phyloP scores from a whole-genome alignment of 1,139 yeast genomes.

The Candida buenavistaensis region DNA sequence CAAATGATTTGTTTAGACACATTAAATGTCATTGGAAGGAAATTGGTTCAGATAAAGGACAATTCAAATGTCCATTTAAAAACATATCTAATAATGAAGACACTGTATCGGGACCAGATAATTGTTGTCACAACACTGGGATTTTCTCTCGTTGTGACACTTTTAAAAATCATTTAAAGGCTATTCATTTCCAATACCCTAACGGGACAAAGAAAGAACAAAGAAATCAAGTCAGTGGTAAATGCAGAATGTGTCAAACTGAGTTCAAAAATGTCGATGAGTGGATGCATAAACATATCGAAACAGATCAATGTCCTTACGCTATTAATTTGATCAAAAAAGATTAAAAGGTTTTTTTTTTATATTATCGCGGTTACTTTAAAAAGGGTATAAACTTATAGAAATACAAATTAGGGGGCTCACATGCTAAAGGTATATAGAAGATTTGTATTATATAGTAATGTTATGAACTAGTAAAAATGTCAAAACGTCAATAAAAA shows the following conservation, averaged over 20 bases:
- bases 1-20: conserved; percentile 83
- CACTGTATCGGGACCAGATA: conserved; percentile 23
- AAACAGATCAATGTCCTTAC: conserved; percentile 49
- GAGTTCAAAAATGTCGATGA: conserved; percentile 68
- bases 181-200: conserved; percentile 88
- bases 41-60: conserved; percentile 51
- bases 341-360: conserved; percentile 6
- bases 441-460: too few species aligned
- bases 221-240: conserved; percentile 65
- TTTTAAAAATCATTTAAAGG: conserved; percentile 85
- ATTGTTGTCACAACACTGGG: conserved; percentile 77
- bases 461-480: too few species aligned
- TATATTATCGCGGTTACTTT: too few species aligned
- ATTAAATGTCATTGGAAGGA: conserved; percentile 81
- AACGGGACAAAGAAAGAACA: conserved; percentile 81
- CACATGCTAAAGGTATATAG: too few species aligned
- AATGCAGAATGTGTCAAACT: conserved; percentile 73
- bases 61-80: conserved; percentile 48
- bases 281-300: conserved; percentile 78
- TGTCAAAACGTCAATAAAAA: too few species aligned
- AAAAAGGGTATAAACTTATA: too few species aligned
- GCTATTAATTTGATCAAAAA: conserved; percentile 19
- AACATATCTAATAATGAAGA: conserved; percentile 14
- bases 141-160: conserved; percentile 89
- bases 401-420: too few species aligned